Base-by-base conservation (phyloP, 495 filamentous ascomycete species). In the Aspergillus haitiensis region DNA sequence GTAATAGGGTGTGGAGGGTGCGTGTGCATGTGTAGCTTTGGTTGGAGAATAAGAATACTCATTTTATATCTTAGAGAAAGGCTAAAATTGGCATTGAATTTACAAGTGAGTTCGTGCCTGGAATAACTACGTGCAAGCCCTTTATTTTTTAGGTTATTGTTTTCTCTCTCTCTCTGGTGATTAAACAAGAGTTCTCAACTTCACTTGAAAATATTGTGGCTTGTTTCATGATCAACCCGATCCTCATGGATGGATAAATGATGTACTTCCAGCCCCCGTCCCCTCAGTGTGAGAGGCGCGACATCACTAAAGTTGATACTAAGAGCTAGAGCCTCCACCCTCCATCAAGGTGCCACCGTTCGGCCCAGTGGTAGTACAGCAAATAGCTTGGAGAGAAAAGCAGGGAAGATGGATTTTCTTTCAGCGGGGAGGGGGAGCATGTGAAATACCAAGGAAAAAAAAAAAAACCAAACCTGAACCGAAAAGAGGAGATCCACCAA, bases 91-190 rank as follows among this genome's bases (percentile, higher is more conserved):
- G 48, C 21, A 2, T 42, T 42, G 50, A 51, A 13, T 49, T 53
- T 16, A 54, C 21, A 34, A 49, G 49, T 54, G 56, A 44, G 65
- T 67, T 67, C 61, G 65, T 67, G 61, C 65, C 65, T 64, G 56
- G 54, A 12, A 42, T 51, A 40, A 35, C 50, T 58, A 40, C 56
- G 61, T 62, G 62, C 61, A 15, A 47, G 58, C 16, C 52, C 52
- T 59, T 32, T 44, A n/a, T n/a, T 27, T 27, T 27, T 27, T 27
- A 3, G 21, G 21, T 27, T 27, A 27, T 27, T 27, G 3, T 27
- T 27, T 27, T 27, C 21, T 27, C 21, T 27, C 21, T 27, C 21
- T 27, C 3, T 27, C 3, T 27, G 21, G 47, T 16, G 54, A 33
- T 55, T 57, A 37, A 64, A 62, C 57, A 59, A 52, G 61, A 52